phyloP scores from a whole-genome alignment of 2,329 filamentous ascomycete genomes.

The Sporothrix brasiliensis region DNA sequence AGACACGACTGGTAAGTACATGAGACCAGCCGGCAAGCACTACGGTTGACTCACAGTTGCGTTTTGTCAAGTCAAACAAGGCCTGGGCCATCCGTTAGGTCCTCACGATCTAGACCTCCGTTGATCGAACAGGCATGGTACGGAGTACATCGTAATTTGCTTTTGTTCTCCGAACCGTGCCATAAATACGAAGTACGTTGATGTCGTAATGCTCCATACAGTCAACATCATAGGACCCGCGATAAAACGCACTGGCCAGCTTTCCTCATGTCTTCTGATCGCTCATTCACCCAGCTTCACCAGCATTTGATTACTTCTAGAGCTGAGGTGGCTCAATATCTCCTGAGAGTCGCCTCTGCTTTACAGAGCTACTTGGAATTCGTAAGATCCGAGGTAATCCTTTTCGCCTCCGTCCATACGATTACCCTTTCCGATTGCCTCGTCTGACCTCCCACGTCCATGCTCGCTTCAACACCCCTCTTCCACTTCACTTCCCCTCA shows the following conservation, averaged over 20 bases:
- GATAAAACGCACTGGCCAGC: constrained; percentile 14
- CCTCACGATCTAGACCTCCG: no score
- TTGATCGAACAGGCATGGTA: no score
- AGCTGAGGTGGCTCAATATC: neutral
- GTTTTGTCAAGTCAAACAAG: neutral
- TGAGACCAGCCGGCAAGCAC: neutral
- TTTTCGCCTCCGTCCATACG: no score
- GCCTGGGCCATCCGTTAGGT: no score
- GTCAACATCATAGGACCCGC: neutral
- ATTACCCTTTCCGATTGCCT: no score
- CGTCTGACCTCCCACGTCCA: no score
- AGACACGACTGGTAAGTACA: neutral
- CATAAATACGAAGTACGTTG: neutral
- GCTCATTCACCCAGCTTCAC: neutral
- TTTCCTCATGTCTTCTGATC: neutral
- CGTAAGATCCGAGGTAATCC: no score
- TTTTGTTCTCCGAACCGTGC: neutral
- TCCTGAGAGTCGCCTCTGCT: neutral
- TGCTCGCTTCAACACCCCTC: no score
- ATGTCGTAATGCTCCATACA: no score
- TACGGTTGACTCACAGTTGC: neutral
- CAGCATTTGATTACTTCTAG: neutral
- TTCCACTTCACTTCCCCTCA: neutral
- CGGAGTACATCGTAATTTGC: no score
- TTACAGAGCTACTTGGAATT: no score